phyloP scores from a whole-genome alignment of 2,329 filamentous ascomycete genomes.

The Penicillium sp. region DNA sequence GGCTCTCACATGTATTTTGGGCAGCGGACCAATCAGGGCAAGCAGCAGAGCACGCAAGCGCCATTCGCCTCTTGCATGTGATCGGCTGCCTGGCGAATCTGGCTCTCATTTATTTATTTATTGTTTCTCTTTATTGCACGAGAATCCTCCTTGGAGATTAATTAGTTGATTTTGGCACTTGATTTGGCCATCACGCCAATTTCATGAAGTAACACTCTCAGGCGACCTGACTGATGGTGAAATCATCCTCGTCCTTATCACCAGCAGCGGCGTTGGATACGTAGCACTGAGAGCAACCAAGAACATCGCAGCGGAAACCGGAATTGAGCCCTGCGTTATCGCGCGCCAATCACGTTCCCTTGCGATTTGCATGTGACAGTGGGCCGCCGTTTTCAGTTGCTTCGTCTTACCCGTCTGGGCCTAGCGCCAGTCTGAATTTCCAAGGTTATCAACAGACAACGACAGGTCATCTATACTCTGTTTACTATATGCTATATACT shows the following conservation, averaged over 20 bases:
- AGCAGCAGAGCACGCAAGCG: background rate
- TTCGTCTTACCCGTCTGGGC: background rate
- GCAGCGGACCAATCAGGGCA: conserved; percentile 1
- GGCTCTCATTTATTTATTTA: background rate
- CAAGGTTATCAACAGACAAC: too few relatives aligned
- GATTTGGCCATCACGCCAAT: too few relatives aligned
- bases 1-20: conserved; percentile 7
- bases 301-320: background rate
- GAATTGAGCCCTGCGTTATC: background rate
- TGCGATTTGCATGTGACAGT: background rate
- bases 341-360: background rate
- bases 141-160: too few relatives aligned
- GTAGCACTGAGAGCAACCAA: too few relatives aligned
- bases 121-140: background rate
- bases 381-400: background rate
- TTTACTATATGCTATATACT: too few relatives aligned
- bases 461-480: too few relatives aligned
- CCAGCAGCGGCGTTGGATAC: too few relatives aligned
- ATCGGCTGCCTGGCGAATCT: background rate
- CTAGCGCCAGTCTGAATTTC: background rate
- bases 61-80: conserved; percentile 14
- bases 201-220: too few relatives aligned
- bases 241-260: too few relatives aligned
- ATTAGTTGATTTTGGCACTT: too few relatives aligned
- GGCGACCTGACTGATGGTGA: too few relatives aligned